A percentile compares a stretch with the other conserved stretches of the same genome.
Evolutionary conservation across 2,329 filamentous ascomycete genomes (phyloP).

Genomic region (Alternaria brassicae): DNA sequence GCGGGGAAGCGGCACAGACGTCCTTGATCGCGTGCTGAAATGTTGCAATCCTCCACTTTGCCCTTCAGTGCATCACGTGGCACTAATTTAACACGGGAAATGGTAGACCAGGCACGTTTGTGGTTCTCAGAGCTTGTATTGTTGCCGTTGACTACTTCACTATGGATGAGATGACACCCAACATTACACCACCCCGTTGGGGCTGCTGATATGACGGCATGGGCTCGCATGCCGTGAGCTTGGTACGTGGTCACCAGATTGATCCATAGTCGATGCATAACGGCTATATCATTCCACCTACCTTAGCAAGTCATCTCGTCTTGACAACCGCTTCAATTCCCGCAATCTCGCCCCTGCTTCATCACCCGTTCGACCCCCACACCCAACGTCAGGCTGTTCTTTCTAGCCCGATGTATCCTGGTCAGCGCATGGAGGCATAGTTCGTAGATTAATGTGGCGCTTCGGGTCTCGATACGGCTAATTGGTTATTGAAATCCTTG

Average conservation of each 20-base stretch:
- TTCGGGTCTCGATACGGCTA: not conserved
- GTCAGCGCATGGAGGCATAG: not conserved
- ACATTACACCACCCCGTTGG: not conserved
- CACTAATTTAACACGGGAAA: not conserved
- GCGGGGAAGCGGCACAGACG: not conserved
- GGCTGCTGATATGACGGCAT: not conserved
- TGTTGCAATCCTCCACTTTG: not conserved
- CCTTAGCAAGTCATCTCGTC: not conserved
- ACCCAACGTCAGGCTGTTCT: not conserved
- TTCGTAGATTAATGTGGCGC: not conserved
- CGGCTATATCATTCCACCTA: not conserved
- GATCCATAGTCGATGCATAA: not conserved
- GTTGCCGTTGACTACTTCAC: not conserved
- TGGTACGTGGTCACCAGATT: not conserved
- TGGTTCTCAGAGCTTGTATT: not conserved
- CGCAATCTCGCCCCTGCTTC: not conserved
- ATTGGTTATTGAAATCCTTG: not conserved
- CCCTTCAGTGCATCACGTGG: not conserved
- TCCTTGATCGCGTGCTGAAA: not conserved
- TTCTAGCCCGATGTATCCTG: not conserved
- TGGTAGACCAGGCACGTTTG: not conserved
- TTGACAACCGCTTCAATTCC: not conserved
- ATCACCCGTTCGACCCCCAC: not conserved
- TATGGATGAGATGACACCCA: no score
- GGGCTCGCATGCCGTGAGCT: not conserved